phyloP scores from a whole-genome alignment of 164 flowering plant genomes.

The Chloranthus sessilifolius region DNA sequence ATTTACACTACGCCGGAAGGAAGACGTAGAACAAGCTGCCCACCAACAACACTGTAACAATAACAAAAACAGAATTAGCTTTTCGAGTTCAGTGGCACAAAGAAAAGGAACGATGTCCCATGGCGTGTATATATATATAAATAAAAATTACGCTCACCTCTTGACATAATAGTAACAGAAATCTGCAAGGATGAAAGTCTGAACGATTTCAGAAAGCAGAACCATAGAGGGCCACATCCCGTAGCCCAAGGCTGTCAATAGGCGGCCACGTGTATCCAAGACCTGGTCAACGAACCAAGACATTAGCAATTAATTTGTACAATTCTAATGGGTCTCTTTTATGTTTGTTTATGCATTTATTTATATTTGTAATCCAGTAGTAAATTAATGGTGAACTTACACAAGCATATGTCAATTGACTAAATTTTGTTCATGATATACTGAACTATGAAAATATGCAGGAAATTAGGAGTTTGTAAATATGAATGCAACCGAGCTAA shows the following conservation, averaged over 20 bases:
- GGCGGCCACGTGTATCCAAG: slow-evolving; percentile 35
- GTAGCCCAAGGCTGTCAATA: slow-evolving; percentile 41
- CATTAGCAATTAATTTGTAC: no score
- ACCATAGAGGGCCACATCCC: slow-evolving; percentile 54
- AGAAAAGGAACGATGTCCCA: no score
- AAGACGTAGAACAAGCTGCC: slow-evolving; percentile 49
- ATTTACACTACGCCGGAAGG: slow-evolving; percentile 49
- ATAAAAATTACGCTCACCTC: slow-evolving; percentile 23
- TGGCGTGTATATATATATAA: no score
- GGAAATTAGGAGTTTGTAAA: no score
- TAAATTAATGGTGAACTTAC: no score
- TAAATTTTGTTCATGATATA: not conserved
- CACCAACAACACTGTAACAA: slow-evolving; percentile 36
- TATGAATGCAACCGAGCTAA: no score
- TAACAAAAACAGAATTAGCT: not conserved
- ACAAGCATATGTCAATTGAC: no score
- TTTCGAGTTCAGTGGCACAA: not conserved
- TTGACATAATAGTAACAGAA: slow-evolving; percentile 44
- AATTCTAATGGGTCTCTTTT: no score
- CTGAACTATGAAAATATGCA: not conserved
- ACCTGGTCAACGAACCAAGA: slow-evolving; percentile 24
- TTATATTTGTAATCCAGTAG: no score
- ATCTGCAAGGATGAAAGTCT: slow-evolving; percentile 41
- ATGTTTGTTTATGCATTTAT: no score
- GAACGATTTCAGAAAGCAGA: slow-evolving; percentile 43